Base-by-base conservation (phyloP, 306 rosid species). In the Begonia loranthoides region DNA sequence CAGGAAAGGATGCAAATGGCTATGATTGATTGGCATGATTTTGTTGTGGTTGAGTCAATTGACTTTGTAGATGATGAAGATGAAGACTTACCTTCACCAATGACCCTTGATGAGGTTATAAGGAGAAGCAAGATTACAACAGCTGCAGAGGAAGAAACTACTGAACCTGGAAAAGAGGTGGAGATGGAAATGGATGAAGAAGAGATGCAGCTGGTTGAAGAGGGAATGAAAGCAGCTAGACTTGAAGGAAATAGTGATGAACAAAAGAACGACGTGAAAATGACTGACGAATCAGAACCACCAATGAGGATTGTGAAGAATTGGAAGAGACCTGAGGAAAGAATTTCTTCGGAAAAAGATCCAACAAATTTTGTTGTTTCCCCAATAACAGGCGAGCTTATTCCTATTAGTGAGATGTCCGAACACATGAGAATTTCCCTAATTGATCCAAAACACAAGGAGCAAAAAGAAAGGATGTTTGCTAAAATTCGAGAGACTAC, bases 11-110 rank as follows among this genome's bases (percentile, higher is more conserved):
- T 79, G 45, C 87, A 82, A 33, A 90, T 90, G 97, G 94, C 92
- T 33, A 90, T 90, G 97, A 90, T 90, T 64, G 97, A 90, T 73
- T 90, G 97, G 95, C 95, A 90, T 78, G 97, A 90, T 72, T 85
- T 90, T 90, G 95, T 82, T 46, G 95, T 85, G 75, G 95, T 90
- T 62, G 95, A 90, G 65, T 51, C 86, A 2, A 85, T 90, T 58
- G 97, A 90, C 60, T 90, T 90, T 78, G 97, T 67, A 49, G 95
- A 90, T 38, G 97, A 90, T 28, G 95, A 90, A 87, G 97, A 85
- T 65, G 90, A 85, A 63, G 97, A 80, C 45, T 74, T 90, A 47
- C 95, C 97, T 52, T 87, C 77, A 58, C 97, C 92, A 34, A 85
- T 90, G 94, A 85, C 94, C 52, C 73, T 80, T 68, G 97, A 90